These are phyloP conservation scores for Phytophthora citrophthora DNA, from an alignment of 352 stramenopile genomes.

Conservation along the genomic window DNA sequence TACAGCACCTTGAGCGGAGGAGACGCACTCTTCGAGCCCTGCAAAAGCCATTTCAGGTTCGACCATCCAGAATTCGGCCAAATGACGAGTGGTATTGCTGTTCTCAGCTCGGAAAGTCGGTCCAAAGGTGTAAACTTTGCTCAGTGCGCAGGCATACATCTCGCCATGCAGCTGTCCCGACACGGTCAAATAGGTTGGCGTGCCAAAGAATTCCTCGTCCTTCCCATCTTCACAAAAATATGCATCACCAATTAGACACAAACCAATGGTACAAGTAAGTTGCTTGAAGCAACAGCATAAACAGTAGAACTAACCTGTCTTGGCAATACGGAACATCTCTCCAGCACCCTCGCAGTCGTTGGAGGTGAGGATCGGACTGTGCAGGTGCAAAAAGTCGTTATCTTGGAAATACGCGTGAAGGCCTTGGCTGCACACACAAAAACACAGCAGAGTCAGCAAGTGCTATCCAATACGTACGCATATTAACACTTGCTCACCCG, in stretches of 20 bases:
- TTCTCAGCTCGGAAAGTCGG: conserved; percentile 99
- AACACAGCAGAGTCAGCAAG: conserved; percentile 5
- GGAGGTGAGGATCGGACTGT: conserved; percentile 97
- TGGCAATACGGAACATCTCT: conserved; percentile 97
- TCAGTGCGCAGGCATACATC: conserved; percentile 96
- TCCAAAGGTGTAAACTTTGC: conserved; percentile 99
- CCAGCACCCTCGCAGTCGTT: conserved; percentile 98
- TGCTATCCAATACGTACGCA: background rate
- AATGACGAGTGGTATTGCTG: conserved; percentile 96
- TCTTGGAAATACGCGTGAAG: conserved; percentile 80
- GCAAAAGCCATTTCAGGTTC: conserved; percentile 94
- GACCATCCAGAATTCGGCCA: conserved; percentile 99
- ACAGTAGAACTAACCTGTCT: conserved; percentile 50
- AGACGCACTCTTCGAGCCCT: conserved; percentile 90
- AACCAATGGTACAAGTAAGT: background rate
- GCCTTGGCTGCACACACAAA: conserved; percentile 48
- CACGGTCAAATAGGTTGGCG: conserved; percentile 90
- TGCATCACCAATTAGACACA: conserved; percentile 15
- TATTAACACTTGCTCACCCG: conserved; percentile 40
- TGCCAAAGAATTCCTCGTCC: conserved; percentile 94
- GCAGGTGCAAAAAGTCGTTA: conserved; percentile 78
- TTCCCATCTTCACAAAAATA: conserved; percentile 69
- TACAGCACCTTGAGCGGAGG: conserved; percentile 93
- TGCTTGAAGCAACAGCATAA: background rate
- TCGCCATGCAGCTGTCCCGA: conserved; percentile 96